Conservation (phyloP, 345 rosid species). For the Syzygium aromaticum region DNA sequence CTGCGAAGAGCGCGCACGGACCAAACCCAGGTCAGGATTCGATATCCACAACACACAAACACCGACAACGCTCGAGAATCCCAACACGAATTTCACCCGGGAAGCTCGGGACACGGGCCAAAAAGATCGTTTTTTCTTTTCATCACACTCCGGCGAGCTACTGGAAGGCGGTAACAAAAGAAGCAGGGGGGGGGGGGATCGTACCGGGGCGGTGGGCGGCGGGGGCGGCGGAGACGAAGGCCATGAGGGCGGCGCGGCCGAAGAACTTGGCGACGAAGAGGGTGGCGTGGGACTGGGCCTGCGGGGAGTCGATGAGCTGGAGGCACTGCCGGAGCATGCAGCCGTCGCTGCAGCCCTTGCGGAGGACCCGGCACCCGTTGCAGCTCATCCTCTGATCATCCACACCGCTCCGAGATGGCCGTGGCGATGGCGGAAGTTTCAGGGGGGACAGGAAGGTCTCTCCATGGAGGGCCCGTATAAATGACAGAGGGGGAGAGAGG, state of each 20-base stretch:
- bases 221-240: constrained; percentile 89
- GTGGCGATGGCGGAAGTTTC: not conserved
- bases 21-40: not conserved
- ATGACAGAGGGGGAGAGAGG: not conserved
- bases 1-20: constrained; percentile 14
- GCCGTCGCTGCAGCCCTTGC: constrained; percentile 96
- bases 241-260: constrained; percentile 96
- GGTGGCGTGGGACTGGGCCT: constrained; percentile 96
- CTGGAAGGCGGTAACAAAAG: too few species aligned
- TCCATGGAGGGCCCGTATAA: not conserved
- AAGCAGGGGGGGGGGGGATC: not conserved
- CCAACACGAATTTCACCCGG: not conserved
- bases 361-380: constrained; percentile 91
- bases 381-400: constrained; percentile 55
- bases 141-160: too few species aligned
- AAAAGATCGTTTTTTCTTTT: not conserved
- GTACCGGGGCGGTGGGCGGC: constrained; percentile 84
- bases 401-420: not conserved
- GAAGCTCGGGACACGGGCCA: not conserved
- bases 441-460: not conserved
- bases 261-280: constrained; percentile 96
- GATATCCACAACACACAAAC: not conserved
- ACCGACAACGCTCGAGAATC: not conserved
- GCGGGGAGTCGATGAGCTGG: constrained; percentile 81
- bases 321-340: constrained; percentile 85